Percentiles rank a stretch among this genome's conserved stretches.
Conservation (phyloP, 1,284 basidiomycete species). For the Lentinula novae-zelandiae region DNA sequence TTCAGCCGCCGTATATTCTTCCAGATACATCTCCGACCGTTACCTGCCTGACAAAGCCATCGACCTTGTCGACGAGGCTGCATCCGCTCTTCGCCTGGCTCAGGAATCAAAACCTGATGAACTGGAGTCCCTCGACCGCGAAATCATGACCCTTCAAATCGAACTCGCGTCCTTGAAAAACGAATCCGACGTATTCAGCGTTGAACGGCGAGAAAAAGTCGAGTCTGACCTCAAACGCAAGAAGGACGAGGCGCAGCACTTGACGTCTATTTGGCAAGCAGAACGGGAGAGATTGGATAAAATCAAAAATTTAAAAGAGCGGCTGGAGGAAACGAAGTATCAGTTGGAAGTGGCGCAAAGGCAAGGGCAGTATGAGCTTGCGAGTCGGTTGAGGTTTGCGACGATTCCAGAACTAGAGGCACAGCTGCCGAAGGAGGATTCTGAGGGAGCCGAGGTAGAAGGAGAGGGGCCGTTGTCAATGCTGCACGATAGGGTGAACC, state of each 20-base stretch:
- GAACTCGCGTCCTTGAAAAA: constrained; percentile 89
- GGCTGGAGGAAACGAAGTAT: constrained; percentile 81
- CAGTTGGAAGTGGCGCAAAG: constrained; percentile 88
- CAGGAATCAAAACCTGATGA: constrained; percentile 90
- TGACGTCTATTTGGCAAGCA: constrained; percentile 73
- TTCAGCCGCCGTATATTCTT: constrained; percentile 76
- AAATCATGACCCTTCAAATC: constrained; percentile 86
- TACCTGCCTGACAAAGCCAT: constrained; percentile 90
- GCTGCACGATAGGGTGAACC: constrained; percentile 85
- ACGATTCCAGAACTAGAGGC: constrained; percentile 80
- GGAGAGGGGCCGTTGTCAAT: constrained; percentile 54
- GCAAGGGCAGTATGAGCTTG: constrained; percentile 78
- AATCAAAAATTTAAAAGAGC: constrained; percentile 76
- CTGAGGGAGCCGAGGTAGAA: constrained; percentile 26
- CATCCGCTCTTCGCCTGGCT: constrained; percentile 82
- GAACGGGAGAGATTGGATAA: constrained; percentile 76
- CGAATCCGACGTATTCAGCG: constrained; percentile 80
- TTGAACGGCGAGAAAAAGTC: constrained; percentile 67
- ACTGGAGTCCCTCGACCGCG: constrained; percentile 79
- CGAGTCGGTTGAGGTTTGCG: constrained; percentile 78
- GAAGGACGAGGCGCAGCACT: constrained; percentile 55
- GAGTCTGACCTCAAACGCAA: constrained; percentile 61
- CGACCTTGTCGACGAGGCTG: constrained; percentile 89
- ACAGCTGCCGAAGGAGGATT: constrained; percentile 66
- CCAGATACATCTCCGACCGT: constrained; percentile 83